A percentile compares a stretch with the other conserved stretches of the same genome.
Evolutionary conservation across 257 asterid species (phyloP).

Genomic region (Capsicum pubescens): DNA sequence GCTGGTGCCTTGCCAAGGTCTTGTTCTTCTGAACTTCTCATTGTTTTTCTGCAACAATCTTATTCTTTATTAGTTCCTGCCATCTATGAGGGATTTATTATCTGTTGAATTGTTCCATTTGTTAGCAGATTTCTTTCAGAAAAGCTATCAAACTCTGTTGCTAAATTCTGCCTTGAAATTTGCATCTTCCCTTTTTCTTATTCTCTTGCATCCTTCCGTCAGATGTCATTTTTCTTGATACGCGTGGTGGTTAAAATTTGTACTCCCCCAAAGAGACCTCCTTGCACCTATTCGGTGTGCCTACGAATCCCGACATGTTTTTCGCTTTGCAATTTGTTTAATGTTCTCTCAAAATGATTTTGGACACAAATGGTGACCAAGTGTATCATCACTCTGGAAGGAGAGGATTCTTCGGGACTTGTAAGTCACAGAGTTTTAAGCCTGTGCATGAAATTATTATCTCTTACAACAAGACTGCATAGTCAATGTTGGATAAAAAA

Average conservation of each 20-base stretch:
- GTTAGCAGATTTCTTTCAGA: neutral
- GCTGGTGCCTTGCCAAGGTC: slow-evolving; percentile 95
- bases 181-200: neutral
- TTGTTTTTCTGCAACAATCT: neutral
- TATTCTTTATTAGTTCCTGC: neutral
- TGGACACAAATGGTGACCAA: neutral
- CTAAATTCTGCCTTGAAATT: neutral
- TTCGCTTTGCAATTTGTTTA: neutral
- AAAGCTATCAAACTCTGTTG: neutral
- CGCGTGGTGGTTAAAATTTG: neutral
- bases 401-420: neutral
- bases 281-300: neutral
- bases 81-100: no score
- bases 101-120: neutral
- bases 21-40: neutral
- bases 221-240: neutral
- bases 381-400: neutral
- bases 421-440: neutral
- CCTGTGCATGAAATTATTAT: neutral
- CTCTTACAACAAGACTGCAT: neutral
- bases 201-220: neutral
- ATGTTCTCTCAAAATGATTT: neutral
- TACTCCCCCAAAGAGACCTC: neutral
- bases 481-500: neutral
- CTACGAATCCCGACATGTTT: neutral